These are phyloP conservation scores for Zygotorulaspora sp. DNA, from an alignment of 805 yeast genomes.

Conservation along the genomic window DNA sequence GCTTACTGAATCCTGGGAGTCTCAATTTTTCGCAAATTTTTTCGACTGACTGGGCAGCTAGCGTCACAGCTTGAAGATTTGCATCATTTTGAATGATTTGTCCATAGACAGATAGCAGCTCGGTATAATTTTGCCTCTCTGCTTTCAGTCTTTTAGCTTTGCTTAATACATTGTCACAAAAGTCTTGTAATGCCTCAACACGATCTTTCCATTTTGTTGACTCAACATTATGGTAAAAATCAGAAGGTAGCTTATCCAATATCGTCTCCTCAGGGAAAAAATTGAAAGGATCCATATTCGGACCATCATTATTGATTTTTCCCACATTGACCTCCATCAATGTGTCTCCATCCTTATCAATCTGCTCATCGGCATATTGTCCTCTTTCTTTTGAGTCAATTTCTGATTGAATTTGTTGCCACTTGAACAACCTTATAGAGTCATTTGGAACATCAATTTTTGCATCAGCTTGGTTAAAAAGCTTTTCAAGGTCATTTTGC, in stretches of 20 bases:
- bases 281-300: slow-evolving; percentile 60
- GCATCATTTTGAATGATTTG: slow-evolving; percentile 75
- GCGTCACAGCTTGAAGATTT: slow-evolving; percentile 77
- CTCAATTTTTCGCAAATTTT: slow-evolving; percentile 64
- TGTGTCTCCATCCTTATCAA: slow-evolving; percentile 41
- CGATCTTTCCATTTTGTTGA: slow-evolving; percentile 89
- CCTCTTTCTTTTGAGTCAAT: slow-evolving; percentile 1
- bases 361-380: slow-evolving; percentile 1
- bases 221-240: slow-evolving; percentile 49
- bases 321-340: slow-evolving; percentile 21
- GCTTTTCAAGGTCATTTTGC: slow-evolving; percentile 72
- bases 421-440: slow-evolving; percentile 13
- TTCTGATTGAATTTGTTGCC: slow-evolving; percentile 13
- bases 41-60: slow-evolving; percentile 65
- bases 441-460: slow-evolving; percentile 14
- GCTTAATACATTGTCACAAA: slow-evolving; percentile 40
- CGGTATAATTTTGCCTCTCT: slow-evolving; percentile 56
- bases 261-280: slow-evolving; percentile 67
- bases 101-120: slow-evolving; percentile 57
- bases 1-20: slow-evolving; percentile 46
- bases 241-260: slow-evolving; percentile 58
- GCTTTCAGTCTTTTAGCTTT: slow-evolving; percentile 53
- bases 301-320: background rate
- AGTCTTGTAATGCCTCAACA: slow-evolving; percentile 73
- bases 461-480: slow-evolving; percentile 51